phyloP scores from a whole-genome alignment of 2,329 filamentous ascomycete species.

The Nigrograna mackinnonii region DNA sequence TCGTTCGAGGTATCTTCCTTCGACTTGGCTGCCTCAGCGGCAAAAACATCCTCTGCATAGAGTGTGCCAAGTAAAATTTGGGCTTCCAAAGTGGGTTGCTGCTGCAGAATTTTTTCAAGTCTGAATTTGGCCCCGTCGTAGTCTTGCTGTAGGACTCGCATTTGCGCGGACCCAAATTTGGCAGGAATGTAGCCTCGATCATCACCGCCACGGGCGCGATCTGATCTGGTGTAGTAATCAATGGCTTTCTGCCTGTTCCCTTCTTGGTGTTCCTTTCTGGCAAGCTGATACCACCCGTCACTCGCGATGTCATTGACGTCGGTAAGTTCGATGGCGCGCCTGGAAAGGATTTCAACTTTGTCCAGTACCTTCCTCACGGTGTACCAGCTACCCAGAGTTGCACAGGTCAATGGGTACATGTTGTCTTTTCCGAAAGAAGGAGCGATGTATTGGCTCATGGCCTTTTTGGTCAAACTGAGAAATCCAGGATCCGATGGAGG shows the following conservation, averaged over 20 bases:
- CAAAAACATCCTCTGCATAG: constrained; percentile 93
- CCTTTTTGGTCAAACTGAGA: constrained; percentile 82
- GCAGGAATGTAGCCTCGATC: constrained; percentile 91
- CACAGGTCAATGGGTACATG: constrained; percentile 84
- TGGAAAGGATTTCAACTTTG: constrained; percentile 83
- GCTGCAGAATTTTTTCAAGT: constrained; percentile 91
- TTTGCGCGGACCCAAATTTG: constrained; percentile 91
- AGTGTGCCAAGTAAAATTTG: constrained; percentile 91
- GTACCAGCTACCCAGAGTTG: constrained; percentile 90
- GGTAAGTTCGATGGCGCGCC: constrained; percentile 92
- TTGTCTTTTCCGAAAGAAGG: constrained; percentile 94
- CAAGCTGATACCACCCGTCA: constrained; percentile 95
- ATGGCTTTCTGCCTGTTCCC: constrained; percentile 75
- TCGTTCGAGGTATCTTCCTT: constrained; percentile 89
- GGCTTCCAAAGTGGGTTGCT: constrained; percentile 80
- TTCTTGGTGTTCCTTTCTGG: constrained; percentile 85
- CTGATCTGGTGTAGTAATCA: constrained; percentile 87
- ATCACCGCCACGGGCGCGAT: constrained; percentile 88
- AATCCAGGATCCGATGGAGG: constrained; percentile 85
- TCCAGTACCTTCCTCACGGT: constrained; percentile 77
- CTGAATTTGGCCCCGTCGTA: constrained; percentile 90
- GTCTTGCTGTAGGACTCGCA: constrained; percentile 82
- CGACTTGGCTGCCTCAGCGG: constrained; percentile 68
- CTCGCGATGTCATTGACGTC: constrained; percentile 96
- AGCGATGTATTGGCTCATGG: constrained; percentile 92